phyloP scores from a whole-genome alignment of 768 basidiomycete genomes.

The Clavulina sp. region DNA sequence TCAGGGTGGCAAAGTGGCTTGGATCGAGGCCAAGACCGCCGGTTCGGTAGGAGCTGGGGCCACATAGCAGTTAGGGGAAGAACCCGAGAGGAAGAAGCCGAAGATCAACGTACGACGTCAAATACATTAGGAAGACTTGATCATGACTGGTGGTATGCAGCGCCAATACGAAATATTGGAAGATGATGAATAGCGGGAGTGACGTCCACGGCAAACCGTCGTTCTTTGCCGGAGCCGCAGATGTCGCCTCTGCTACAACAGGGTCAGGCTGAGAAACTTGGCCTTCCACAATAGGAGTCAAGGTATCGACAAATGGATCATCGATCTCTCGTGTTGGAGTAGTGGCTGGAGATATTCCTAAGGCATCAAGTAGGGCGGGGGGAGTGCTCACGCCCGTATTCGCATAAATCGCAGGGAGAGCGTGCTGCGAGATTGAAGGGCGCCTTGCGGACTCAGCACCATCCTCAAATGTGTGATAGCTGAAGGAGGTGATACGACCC shows the following conservation, averaged over 20 bases:
- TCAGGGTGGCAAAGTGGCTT: slow-evolving; percentile 81
- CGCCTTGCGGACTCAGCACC: background rate
- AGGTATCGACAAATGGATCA: background rate
- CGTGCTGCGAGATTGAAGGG: background rate
- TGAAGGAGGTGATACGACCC: background rate
- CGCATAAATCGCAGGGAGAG: slow-evolving; percentile 13
- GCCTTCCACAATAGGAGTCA: background rate
- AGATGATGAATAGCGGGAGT: slow-evolving; percentile 67
- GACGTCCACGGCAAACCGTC: slow-evolving; percentile 47
- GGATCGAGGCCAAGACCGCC: slow-evolving; percentile 89
- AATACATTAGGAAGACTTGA: slow-evolving; percentile 81
- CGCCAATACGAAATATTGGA: slow-evolving; percentile 81
- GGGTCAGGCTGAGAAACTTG: background rate
- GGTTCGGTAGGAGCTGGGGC: slow-evolving; percentile 47
- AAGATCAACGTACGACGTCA: slow-evolving; percentile 50
- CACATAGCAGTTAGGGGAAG: background rate
- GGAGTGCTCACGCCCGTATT: slow-evolving; percentile 13
- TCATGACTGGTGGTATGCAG: slow-evolving; percentile 81
- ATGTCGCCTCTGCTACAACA: background rate
- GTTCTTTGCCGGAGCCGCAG: background rate
- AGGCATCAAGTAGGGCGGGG: slow-evolving; percentile 4
- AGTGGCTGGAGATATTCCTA: background rate
- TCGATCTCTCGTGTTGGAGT: background rate
- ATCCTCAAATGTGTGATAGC: background rate
- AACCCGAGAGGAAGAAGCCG: slow-evolving; percentile 7